These are phyloP conservation scores for Diutina rugosa DNA, from an alignment of 1,139 yeast species.

Conservation along the genomic window DNA sequence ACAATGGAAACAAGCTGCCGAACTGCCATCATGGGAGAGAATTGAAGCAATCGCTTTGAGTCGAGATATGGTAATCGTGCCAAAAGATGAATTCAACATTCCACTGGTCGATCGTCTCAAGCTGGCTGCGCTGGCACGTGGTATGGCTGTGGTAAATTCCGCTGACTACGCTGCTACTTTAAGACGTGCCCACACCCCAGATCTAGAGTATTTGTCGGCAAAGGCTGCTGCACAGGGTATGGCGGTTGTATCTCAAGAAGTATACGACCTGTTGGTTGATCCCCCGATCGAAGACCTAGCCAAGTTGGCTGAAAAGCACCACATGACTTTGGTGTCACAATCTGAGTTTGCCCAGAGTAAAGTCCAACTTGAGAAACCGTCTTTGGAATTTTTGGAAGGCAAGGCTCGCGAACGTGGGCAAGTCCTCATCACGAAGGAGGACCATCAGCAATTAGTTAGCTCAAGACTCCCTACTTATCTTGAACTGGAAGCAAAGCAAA, in stretches of 20 bases:
- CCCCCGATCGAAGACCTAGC: conserved; percentile 2
- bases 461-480: not conserved
- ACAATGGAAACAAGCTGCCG: not conserved
- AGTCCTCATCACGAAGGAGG: not conserved
- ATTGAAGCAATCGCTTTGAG: conserved; percentile 3
- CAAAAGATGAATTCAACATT: conserved; percentile 5
- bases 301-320: conserved; percentile 2
- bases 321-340: not conserved
- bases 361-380: not conserved
- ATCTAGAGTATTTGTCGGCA: conserved; percentile 18
- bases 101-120: conserved; percentile 1
- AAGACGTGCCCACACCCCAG: conserved; percentile 6
- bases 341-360: not conserved
- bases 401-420: not conserved
- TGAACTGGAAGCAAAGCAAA: not conserved
- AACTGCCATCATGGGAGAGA: not conserved
- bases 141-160: not conserved
- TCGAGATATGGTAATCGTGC: conserved; percentile 7
- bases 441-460: not conserved
- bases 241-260: conserved; percentile 2
- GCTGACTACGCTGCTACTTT: not conserved
- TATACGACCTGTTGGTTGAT: not conserved
- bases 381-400: conserved; percentile 3
- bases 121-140: not conserved
- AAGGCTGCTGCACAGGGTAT: conserved; percentile 12